Evolutionary conservation across 495 filamentous ascomycete species (phyloP).

Genomic region (Aspergillus homomorphus): DNA sequence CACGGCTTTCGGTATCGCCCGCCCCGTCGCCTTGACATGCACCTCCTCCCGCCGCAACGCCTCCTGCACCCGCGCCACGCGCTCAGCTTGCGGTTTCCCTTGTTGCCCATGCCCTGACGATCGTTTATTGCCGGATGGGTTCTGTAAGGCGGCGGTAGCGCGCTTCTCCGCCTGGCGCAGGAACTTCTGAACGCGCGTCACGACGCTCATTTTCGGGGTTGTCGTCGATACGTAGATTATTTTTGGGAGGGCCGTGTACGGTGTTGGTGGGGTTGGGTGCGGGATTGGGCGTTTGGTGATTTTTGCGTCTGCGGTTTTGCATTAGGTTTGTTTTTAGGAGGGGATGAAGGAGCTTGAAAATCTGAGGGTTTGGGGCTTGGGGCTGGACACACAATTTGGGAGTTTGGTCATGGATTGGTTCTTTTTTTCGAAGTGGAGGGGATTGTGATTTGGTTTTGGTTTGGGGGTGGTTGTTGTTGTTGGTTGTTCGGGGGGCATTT

Average conservation of each 20-base stretch:
- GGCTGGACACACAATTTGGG: constrained; percentile 31
- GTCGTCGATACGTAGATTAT: constrained; percentile 74
- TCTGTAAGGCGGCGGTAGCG: constrained; percentile 37
- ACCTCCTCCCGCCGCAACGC: constrained; percentile 55
- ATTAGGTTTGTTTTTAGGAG: background rate
- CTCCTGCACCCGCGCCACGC: constrained; percentile 38
- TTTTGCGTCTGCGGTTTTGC: constrained; percentile 42
- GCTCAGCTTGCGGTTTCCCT: constrained; percentile 18
- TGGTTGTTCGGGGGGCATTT: background rate
- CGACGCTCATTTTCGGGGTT: constrained; percentile 75
- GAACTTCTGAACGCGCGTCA: constrained; percentile 75
- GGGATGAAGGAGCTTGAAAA: background rate
- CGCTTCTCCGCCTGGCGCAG: constrained; percentile 64
- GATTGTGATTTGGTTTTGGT: constrained; percentile 14
- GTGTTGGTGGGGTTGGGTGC: too few relatives aligned
- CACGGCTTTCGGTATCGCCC: constrained; percentile 71
- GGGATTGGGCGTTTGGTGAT: constrained; percentile 69
- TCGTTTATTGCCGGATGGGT: constrained; percentile 32
- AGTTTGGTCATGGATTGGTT: constrained; percentile 39
- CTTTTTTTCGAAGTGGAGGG: constrained; percentile 40
- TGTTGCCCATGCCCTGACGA: constrained; percentile 24
- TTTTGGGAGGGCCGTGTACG: constrained; percentile 59
- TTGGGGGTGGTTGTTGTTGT: background rate
- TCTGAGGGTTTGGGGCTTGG: constrained; percentile 10
- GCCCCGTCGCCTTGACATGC: constrained; percentile 72